phyloP scores from a whole-genome alignment of 306 rosid genomes.

The Quercus variabilis region DNA sequence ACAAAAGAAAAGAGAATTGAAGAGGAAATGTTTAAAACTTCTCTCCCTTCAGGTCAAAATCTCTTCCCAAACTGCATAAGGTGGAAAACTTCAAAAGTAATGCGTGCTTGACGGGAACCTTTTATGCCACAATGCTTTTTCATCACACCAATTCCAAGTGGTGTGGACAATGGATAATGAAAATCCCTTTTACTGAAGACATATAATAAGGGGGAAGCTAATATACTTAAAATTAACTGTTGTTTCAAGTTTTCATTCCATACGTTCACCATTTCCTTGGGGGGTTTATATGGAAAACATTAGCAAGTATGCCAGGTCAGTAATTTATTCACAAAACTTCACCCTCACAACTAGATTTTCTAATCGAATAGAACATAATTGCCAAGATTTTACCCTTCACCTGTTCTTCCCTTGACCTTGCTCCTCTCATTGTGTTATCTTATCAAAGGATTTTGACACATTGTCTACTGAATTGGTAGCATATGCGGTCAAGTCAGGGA shows the following conservation, averaged over 20 bases:
- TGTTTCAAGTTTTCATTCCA: not conserved
- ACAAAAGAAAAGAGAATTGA: not conserved
- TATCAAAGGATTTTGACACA: not conserved
- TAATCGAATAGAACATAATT: not conserved
- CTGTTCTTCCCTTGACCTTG: not conserved
- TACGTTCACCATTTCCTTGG: not conserved
- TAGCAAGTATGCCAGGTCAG: not conserved
- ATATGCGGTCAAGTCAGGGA: not conserved
- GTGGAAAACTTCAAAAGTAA: not conserved
- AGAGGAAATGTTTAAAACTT: not conserved
- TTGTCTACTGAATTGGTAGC: not conserved
- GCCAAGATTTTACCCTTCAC: not conserved
- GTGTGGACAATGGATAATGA: not conserved
- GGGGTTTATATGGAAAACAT: not conserved
- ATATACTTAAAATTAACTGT: not conserved
- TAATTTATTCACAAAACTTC: not conserved
- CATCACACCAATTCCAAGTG: not conserved
- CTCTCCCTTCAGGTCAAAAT: not conserved
- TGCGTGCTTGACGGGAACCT: not conserved
- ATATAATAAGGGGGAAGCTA: not conserved
- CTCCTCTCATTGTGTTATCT: not conserved
- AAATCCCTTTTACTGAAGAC: not conserved
- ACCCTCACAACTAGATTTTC: not conserved
- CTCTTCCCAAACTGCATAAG: not conserved
- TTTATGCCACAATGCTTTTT: not conserved